Percentiles rank a stretch among this genome's conserved stretches.
These are phyloP conservation scores for Pseudogymnoascus sp. DNA, from an alignment of 2,329 filamentous ascomycete genomes.

Conservation along the genomic window DNA sequence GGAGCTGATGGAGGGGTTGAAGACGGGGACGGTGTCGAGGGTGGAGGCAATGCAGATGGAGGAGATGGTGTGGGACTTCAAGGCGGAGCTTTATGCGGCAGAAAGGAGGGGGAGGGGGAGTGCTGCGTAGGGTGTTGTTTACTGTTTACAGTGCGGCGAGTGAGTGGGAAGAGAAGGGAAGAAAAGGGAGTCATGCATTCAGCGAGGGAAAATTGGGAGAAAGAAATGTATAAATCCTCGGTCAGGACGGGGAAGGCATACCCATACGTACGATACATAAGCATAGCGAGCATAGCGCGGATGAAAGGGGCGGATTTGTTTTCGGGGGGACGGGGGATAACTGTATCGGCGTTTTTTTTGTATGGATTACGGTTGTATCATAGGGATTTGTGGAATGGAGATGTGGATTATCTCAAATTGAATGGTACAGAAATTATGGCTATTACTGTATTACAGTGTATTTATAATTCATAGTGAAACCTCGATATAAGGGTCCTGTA, in stretches of 20 bases:
- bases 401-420: not conserved
- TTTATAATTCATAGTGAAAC: not conserved
- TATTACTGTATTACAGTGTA: not conserved
- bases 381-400: not conserved
- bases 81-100: slow-evolving; percentile 65
- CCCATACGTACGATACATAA: not conserved
- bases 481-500: not conserved
- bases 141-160: not conserved
- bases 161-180: too few relatives aligned
- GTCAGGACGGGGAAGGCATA: not conserved
- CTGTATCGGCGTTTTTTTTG: not conserved
- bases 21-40: slow-evolving; percentile 51
- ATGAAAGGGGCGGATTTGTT: not conserved
- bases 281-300: slow-evolving; percentile 2
- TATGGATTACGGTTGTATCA: not conserved
- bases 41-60: slow-evolving; percentile 65
- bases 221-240: not conserved
- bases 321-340: not conserved
- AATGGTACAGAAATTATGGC: not conserved
- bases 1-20: slow-evolving; percentile 52
- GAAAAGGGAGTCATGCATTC: not conserved
- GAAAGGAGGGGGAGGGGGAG: slow-evolving; percentile 46
- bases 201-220: not conserved
- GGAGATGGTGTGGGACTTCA: slow-evolving; percentile 72
- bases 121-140: not conserved